Base-by-base conservation (phyloP, 2,329 filamentous ascomycete species). In the Ophiostoma angusticollis region DNA sequence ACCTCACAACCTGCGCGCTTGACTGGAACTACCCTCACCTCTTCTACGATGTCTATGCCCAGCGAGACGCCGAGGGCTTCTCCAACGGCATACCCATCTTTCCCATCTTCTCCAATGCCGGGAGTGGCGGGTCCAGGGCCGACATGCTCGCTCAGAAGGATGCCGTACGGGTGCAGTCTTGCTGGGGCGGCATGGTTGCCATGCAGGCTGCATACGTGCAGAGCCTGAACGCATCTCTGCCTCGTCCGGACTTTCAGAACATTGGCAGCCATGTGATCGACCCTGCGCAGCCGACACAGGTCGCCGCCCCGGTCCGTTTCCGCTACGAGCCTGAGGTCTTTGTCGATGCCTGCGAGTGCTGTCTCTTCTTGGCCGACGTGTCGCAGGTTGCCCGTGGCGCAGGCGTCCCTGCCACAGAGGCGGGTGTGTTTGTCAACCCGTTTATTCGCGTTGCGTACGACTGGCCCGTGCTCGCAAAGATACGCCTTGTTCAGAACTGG, bases 181-280 rank as follows among this genome's bases (percentile, higher is more conserved):
- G 82, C 58, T 86, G 81, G 82, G 78, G 80, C 37, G 82, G 82
- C 17, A 84, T 85, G 72, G 77, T 74, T 3, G 73, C 73, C 2
- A 78, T 78, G 56, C 68, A 78, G 51, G 75, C 72, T 2, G 58
- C 60, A 33, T 75, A 70, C 55, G 71, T 80, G 33, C 71, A 76
- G 49, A 58, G 63, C 46, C 31, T 52, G 31, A 48, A 54, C 30
- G 37, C 39, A 13, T 12, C 34, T 9, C 48, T 61, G 22, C 58
- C 59, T 8, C 40, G 43, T 6, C 53, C 55, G 2, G 47, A 54
- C 30, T 62, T 60, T 43, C 55, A 55, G 35, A 49, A 51, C 18
- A 50, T 58, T 9, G 53, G 50, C 13, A 48, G 44, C 21, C 55
- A 62, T 32, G 52, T 59, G 37, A 51, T 63, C 48, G 49, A 62